Evolutionary conservation across 306 rosid genomes (phyloP), one percentile per base, ranked within the genome.

Genomic region (Inga oerstediana): DNA sequence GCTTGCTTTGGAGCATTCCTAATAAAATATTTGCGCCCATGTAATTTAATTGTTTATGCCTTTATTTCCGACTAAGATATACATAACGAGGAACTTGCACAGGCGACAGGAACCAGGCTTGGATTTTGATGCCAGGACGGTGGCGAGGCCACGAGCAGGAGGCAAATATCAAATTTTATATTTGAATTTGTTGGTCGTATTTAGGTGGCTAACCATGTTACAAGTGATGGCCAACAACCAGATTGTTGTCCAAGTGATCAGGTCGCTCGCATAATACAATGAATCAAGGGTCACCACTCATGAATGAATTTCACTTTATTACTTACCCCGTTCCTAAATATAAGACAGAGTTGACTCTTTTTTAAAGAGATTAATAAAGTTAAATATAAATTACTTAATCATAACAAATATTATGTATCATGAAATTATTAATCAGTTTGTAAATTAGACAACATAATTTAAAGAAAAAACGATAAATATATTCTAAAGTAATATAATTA

Each of bases 341-440:
- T 37, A 37, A 37, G 1, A 37, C 0, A 37, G 5, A 37, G 0
- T 0, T 37, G 7, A 37, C 0, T 5, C 5, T 35, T 5, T 37
- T 37, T 37, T 27, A 27, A 0, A 37, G 0, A 37, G 0, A 37
- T 37, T 0, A 37, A 37, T 0, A 4, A 37, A 37, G 0, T 0
- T 37, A 37, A 37, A 37, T 37, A 37, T 37, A 37, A 37, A 7
- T 37, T 37, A 37, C 1, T 37, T 37, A 37, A 35, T 3, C 39
- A 35, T 4, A 35, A 3, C 6, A 35, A 3, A 34, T 34, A 0
- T 34, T 34, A 0, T 35, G 4, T 35, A 35, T 35, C 39, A 35
- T 35, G 4, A 35, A 5, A 35, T 35, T 35, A 35, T 4, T 0
- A 4, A 35, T 35, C 5, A 35, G 5, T 35, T 35, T 34, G 3